A percentile compares a stretch with the other conserved stretches of the same genome.
Conservation (phyloP, 2,329 filamentous ascomycete species). For the Trichoderma citrinoviride region DNA sequence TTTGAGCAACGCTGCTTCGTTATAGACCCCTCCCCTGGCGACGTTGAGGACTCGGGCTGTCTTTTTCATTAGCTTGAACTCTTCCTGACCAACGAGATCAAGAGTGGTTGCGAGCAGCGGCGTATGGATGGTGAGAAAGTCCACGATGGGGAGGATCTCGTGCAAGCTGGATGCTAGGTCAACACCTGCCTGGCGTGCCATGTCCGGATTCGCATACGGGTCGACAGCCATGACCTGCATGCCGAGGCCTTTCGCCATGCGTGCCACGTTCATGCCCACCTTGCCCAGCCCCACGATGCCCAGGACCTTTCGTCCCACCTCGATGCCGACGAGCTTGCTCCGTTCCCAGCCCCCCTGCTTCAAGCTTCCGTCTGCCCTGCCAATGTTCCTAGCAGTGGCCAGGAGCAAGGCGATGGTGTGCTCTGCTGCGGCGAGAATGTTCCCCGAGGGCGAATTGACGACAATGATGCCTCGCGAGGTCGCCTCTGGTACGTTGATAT, state of each 20-base stretch:
- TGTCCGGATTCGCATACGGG: constrained; percentile 72
- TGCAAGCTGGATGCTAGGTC: constrained; percentile 55
- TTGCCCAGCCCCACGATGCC: constrained; percentile 80
- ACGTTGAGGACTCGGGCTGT: constrained; percentile 76
- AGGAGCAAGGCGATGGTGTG: constrained; percentile 74
- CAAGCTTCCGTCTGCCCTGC: constrained; percentile 64
- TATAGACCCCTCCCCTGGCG: constrained; percentile 75
- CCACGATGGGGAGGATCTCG: constrained; percentile 62
- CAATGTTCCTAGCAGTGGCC: constrained; percentile 70
- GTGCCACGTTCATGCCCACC: constrained; percentile 75
- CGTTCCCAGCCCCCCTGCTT: constrained; percentile 75
- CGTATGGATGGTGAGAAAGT: constrained; percentile 80
- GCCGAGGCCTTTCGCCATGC: constrained; percentile 73
- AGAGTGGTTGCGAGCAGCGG: constrained; percentile 74
- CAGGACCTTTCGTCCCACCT: constrained; percentile 73
- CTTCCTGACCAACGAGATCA: constrained; percentile 66
- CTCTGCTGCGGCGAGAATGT: constrained; percentile 77
- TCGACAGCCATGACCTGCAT: constrained; percentile 75
- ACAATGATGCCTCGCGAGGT: constrained; percentile 74
- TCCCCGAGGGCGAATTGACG: constrained; percentile 75
- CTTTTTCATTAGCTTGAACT: constrained; percentile 69
- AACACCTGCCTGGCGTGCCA: constrained; percentile 67
- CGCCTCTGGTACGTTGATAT: constrained; percentile 72
- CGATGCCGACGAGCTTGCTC: constrained; percentile 69
- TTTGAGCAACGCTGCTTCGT: constrained; percentile 68